A percentile compares a stretch with the other conserved stretches of the same genome.
These are phyloP conservation scores for Acacia crassicarpa DNA, from an alignment of 306 rosid genomes.

Conservation along the genomic window DNA sequence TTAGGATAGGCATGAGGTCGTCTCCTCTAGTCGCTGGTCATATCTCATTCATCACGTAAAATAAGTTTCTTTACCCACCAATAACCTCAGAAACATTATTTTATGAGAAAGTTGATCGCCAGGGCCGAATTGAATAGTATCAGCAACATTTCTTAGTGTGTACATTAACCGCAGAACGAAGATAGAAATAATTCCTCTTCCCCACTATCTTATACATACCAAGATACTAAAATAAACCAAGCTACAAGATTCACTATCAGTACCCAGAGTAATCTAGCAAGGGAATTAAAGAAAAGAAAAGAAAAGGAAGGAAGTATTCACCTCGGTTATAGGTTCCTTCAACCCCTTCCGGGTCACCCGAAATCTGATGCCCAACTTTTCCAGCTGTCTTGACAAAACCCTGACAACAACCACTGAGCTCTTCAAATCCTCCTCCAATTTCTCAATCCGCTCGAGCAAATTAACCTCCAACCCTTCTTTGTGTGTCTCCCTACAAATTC, in stretches of 20 bases:
- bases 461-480: slow-evolving; percentile 62
- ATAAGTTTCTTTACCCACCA: neutral
- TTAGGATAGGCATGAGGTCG: too few species aligned
- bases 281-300: neutral
- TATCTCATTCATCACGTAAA: neutral
- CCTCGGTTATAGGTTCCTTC: slow-evolving; percentile 84
- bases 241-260: slow-evolving; percentile 3
- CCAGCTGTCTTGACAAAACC: slow-evolving; percentile 83
- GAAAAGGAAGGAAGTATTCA: slow-evolving; percentile 26
- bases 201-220: neutral
- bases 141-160: neutral
- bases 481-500: slow-evolving; percentile 39
- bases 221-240: neutral
- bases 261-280: neutral
- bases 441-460: slow-evolving; percentile 71
- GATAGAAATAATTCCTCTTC: neutral
- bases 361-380: slow-evolving; percentile 85
- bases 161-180: neutral
- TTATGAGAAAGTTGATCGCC: neutral
- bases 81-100: neutral
- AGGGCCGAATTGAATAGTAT: neutral
- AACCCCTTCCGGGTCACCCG: slow-evolving; percentile 65
- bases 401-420: slow-evolving; percentile 51
- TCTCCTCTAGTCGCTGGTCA: too few species aligned
- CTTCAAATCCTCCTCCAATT: slow-evolving; percentile 77